These are phyloP conservation scores for Aureobasidium vineae DNA, from an alignment of 2,329 filamentous ascomycete species.

Conservation along the genomic window DNA sequence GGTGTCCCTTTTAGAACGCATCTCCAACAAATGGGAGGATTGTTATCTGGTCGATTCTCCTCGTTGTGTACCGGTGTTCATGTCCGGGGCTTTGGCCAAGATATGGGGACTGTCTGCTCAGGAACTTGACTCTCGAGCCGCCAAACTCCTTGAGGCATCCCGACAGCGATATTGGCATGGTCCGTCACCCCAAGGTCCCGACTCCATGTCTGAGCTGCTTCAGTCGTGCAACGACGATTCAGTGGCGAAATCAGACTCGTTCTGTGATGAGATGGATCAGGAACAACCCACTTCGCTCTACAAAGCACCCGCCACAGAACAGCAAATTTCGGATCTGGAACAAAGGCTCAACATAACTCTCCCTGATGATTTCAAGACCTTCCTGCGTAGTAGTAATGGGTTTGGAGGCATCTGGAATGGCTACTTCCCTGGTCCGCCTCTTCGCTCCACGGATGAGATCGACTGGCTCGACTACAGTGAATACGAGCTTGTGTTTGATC, in stretches of 20 bases:
- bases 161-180: background rate
- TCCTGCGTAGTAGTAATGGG: background rate
- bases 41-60: background rate
- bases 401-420: conserved; percentile 2
- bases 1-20: background rate
- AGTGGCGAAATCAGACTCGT: background rate
- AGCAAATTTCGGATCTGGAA: background rate
- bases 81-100: conserved; percentile 1
- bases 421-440: background rate
- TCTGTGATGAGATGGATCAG: background rate
- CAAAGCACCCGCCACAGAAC: background rate
- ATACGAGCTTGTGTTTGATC: background rate
- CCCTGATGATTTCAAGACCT: conserved; percentile 4
- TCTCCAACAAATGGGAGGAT: background rate
- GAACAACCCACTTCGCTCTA: background rate
- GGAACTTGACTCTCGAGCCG: background rate
- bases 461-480: background rate
- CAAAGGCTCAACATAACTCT: background rate
- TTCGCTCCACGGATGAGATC: background rate
- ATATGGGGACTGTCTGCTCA: background rate
- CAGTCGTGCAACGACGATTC: background rate
- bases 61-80: background rate
- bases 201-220: background rate
- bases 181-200: background rate
- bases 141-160: background rate